Conservation (phyloP, 2,329 filamentous ascomycete species). For the Penicillium sp. region DNA sequence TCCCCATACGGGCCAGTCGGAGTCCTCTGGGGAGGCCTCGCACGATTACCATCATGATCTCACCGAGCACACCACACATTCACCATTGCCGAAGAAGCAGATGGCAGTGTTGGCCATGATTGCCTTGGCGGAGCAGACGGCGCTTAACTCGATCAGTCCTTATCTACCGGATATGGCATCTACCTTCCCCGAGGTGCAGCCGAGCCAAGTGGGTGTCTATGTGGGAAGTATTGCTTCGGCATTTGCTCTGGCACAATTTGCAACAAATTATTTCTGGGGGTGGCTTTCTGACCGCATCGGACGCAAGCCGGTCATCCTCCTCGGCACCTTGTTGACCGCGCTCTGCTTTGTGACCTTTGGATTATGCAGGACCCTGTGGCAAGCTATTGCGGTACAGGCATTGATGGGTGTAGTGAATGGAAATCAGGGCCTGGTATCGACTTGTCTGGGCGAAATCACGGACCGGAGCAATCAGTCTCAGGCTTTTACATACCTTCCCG, state of each 20-base stretch:
- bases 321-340: constrained; percentile 77
- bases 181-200: constrained; percentile 73
- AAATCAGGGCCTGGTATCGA: constrained; percentile 89
- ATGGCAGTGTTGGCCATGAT: constrained; percentile 80
- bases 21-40: constrained; percentile 34
- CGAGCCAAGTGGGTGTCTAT: constrained; percentile 70
- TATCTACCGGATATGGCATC: constrained; percentile 91
- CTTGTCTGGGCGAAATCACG: constrained; percentile 89
- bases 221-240: constrained; percentile 85
- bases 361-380: constrained; percentile 75
- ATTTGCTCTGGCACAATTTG: constrained; percentile 87
- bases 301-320: constrained; percentile 73
- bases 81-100: constrained; percentile 76
- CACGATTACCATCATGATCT: constrained; percentile 26
- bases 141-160: constrained; percentile 90
- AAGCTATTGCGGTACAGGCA: constrained; percentile 78
- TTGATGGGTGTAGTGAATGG: constrained; percentile 92
- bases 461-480: constrained; percentile 90
- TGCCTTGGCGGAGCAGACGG: constrained; percentile 89
- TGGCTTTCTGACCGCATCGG: constrained; percentile 74
- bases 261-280: constrained; percentile 88
- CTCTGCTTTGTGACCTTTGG: constrained; percentile 80
- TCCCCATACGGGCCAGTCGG: constrained; percentile 41
- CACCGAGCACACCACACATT: constrained; percentile 37
- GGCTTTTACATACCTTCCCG: constrained; percentile 89